These are phyloP conservation scores for Nemania sp. DNA, from an alignment of 2,329 filamentous ascomycete genomes.

Conservation along the genomic window DNA sequence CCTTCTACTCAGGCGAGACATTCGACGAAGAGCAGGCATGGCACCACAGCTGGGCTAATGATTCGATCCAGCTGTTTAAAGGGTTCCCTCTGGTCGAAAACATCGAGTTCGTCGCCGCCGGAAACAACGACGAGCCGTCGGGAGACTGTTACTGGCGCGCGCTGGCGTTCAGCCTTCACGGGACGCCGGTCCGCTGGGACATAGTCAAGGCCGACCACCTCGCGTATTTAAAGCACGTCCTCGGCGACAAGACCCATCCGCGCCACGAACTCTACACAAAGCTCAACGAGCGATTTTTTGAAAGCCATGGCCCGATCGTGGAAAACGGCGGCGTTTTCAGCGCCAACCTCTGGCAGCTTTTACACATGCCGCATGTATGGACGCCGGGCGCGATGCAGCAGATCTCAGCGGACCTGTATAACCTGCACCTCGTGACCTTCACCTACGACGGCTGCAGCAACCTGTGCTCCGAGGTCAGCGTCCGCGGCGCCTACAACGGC, in stretches of 20 bases:
- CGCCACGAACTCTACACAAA: slow-evolving; percentile 35
- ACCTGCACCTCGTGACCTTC: slow-evolving; percentile 41
- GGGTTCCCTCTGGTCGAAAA: slow-evolving; percentile 43
- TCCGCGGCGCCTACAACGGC: slow-evolving; percentile 41
- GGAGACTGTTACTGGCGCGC: slow-evolving; percentile 43
- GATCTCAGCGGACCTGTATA: slow-evolving; percentile 44
- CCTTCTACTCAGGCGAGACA: slow-evolving; percentile 15
- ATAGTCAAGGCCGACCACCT: slow-evolving; percentile 44
- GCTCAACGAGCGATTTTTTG: slow-evolving; percentile 34
- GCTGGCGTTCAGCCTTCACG: slow-evolving; percentile 38
- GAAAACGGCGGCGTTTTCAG: neutral
- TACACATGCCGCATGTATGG: slow-evolving; percentile 40
- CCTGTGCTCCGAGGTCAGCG: slow-evolving; percentile 34
- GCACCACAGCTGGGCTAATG: neutral
- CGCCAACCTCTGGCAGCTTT: slow-evolving; percentile 40
- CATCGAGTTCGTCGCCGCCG: slow-evolving; percentile 37
- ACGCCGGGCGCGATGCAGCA: slow-evolving; percentile 38
- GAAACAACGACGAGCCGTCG: slow-evolving; percentile 29
- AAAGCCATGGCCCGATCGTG: neutral
- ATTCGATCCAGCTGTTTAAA: neutral
- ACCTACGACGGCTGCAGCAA: slow-evolving; percentile 23
- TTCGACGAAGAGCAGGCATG: slow-evolving; percentile 21
- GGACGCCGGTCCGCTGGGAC: slow-evolving; percentile 32
- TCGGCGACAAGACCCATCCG: slow-evolving; percentile 34
- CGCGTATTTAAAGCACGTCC: slow-evolving; percentile 34